Evolutionary conservation across 164 flowering plant species (phyloP), one percentile per base, ranked within the genome.

Genomic region (Dillenia suffruticosa): DNA sequence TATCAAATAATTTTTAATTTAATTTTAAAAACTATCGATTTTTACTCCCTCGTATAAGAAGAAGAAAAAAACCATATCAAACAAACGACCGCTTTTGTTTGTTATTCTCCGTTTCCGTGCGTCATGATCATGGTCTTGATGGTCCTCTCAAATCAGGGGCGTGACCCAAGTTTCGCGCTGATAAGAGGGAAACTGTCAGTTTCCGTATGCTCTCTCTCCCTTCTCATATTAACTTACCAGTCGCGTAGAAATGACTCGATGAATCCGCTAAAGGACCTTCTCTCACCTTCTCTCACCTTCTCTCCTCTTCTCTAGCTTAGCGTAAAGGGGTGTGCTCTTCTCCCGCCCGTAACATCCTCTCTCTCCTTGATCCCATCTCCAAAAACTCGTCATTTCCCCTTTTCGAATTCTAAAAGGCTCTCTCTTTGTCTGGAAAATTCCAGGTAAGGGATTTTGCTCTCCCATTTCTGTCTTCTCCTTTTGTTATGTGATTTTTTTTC

Each of bases 221-320:
- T 2, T 49, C 55, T 10, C 24, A 5, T 11, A 58, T 58, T 9
- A 12, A 40, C 16, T 24, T 32, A 22, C 9, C 13, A 26, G 22
- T 63, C 6, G 66, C 66, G 66, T 63, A 26, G 47, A 32, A n/a
- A 63, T 55, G 66, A 53, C 57, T 52, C 49, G 54, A 63, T 47
- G 66, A 63, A 63, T 54, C 58, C 45, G 22, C 46, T 14, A 9
- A 54, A 52, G 15, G 64, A 1, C 26, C 13, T 19, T 12, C 56
- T 44, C 12, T 51, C 15, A n/a, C 14, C 45, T 49, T 44, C 49
- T 19, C 49, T 60, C 55, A n/a, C 14, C 45, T 49, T 44, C 49
- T 19, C 49, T 60, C 55, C n/a, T n/a, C n/a, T n/a, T 40, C 24
- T 10, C 0, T 40, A 7, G 46, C 44, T 51, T 11, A 10, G 26